Evolutionary conservation across 441 rosid species (phyloP).

Genomic region (Adansonia madagascariensis): DNA sequence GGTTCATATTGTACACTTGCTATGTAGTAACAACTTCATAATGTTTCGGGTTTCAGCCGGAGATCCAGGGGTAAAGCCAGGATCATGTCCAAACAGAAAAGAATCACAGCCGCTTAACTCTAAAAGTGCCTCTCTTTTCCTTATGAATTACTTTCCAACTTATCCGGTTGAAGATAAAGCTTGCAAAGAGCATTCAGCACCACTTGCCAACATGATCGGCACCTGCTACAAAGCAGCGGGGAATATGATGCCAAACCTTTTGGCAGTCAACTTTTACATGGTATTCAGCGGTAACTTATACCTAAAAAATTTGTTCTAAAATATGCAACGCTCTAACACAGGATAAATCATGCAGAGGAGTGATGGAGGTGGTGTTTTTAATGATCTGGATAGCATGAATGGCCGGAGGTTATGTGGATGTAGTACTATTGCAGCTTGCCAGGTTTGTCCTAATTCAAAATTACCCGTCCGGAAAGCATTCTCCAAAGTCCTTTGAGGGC

Average conservation of each 20-base stretch:
- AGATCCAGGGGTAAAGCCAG: conserved; percentile 81
- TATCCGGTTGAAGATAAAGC: conserved; percentile 77
- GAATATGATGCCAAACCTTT: conserved; percentile 74
- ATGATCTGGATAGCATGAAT: conserved; percentile 10
- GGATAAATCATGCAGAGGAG: conserved; percentile 65
- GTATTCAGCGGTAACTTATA: conserved; percentile 39
- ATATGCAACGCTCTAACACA: conserved; percentile 32
- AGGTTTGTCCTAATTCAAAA: conserved; percentile 49
- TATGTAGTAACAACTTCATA: conserved; percentile 11
- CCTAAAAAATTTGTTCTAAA: conserved; percentile 19
- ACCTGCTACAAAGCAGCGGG: conserved; percentile 85
- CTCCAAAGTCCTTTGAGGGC: not conserved
- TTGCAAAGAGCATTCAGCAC: conserved; percentile 80
- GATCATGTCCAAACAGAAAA: conserved; percentile 86
- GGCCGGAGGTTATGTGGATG: conserved; percentile 68
- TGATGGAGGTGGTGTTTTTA: conserved; percentile 70
- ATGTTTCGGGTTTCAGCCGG: conserved; percentile 66
- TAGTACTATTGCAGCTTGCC: conserved; percentile 69
- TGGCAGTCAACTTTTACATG: conserved; percentile 96
- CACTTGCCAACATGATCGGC: conserved; percentile 43
- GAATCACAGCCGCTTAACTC: conserved; percentile 72
- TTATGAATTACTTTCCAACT: conserved; percentile 86
- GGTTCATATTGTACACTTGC: not conserved
- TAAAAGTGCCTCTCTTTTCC: conserved; percentile 67
- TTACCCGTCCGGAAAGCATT: conserved; percentile 12